Percentiles rank a stretch among this genome's conserved stretches.
Conservation (phyloP, 2,329 filamentous ascomycete genomes). For the Arthrobotrys entomopaga region DNA sequence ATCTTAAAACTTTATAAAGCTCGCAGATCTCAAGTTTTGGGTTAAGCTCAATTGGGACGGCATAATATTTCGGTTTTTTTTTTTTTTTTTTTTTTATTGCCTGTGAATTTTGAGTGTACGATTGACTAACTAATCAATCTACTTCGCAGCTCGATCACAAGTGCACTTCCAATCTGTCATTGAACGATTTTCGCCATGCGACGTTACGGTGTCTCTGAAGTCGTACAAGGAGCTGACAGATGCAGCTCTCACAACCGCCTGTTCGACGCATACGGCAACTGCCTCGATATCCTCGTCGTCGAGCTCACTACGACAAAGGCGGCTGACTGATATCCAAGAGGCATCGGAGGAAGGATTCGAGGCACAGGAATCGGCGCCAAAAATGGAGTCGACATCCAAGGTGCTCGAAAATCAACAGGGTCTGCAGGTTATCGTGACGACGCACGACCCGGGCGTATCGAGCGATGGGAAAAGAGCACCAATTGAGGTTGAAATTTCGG, state of each 20-base stretch:
- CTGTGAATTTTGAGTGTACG: too few species aligned
- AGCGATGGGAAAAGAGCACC: constrained; percentile 55
- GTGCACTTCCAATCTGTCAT: constrained; percentile 75
- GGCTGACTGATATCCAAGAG: constrained; percentile 92
- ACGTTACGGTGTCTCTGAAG: constrained; percentile 81
- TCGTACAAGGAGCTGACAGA: constrained; percentile 83
- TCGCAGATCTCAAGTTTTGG: not conserved
- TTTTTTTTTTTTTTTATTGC: too few species aligned
- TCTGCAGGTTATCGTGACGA: constrained; percentile 59
- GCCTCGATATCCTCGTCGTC: constrained; percentile 86
- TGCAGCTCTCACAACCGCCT: constrained; percentile 84
- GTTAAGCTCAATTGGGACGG: not conserved
- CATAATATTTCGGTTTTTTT: not conserved
- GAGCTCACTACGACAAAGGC: constrained; percentile 78
- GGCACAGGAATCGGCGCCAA: constrained; percentile 24
- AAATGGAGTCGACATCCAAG: constrained; percentile 42
- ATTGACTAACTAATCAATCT: not conserved
- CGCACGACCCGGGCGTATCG: constrained; percentile 57
- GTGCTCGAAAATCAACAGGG: constrained; percentile 54
- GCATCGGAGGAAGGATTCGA: constrained; percentile 78
- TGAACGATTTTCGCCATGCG: constrained; percentile 82
- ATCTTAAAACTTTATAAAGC: too few species aligned
- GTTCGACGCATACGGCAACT: constrained; percentile 86
- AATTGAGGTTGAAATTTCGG: constrained; percentile 54
- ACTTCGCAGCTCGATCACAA: constrained; percentile 58